Conservation (phyloP, 2,329 filamentous ascomycete species). For the Alternaria tenuissima region DNA sequence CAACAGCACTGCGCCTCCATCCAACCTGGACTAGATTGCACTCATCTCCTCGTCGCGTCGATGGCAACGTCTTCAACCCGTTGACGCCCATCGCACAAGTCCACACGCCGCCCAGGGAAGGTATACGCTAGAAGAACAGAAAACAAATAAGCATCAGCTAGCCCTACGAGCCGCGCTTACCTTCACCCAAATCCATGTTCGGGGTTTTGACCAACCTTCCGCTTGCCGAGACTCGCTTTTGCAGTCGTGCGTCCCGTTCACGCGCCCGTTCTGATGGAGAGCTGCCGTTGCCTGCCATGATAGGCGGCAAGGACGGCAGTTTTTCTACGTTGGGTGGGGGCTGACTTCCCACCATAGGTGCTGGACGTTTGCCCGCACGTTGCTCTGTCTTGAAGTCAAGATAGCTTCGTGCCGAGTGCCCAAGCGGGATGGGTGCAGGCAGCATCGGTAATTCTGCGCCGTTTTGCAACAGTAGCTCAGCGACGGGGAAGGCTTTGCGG, state of each 20-base stretch:
- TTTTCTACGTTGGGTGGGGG: conserved; percentile 62
- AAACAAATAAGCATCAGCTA: conserved; percentile 39
- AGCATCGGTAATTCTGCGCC: conserved; percentile 83
- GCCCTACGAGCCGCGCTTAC: conserved; percentile 46
- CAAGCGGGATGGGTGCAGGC: conserved; percentile 83
- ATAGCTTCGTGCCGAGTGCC: conserved; percentile 80
- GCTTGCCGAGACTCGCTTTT: conserved; percentile 52
- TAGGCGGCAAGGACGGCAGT: conserved; percentile 67
- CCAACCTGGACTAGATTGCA: conserved; percentile 10
- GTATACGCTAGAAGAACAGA: conserved; percentile 44
- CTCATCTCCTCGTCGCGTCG: conserved; percentile 8
- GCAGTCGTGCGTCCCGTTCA: conserved; percentile 48
- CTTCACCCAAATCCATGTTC: conserved; percentile 40
- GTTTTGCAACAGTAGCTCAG: conserved; percentile 91
- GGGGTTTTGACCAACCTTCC: conserved; percentile 52
- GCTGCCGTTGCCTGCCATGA: conserved; percentile 53
- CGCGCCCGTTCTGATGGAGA: conserved; percentile 49
- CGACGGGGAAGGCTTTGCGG: conserved; percentile 77
- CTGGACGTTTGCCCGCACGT: conserved; percentile 47
- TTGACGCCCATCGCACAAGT: conserved; percentile 42
- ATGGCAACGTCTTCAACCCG: conserved; percentile 29
- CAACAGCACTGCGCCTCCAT: conserved; percentile 5
- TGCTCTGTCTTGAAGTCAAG: conserved; percentile 76
- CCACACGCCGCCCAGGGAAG: conserved; percentile 44
- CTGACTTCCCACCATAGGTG: conserved; percentile 59